A percentile compares a stretch with the other conserved stretches of the same genome.
Conservation (phyloP, 1,284 basidiomycete genomes). For the Tilletia caries region DNA sequence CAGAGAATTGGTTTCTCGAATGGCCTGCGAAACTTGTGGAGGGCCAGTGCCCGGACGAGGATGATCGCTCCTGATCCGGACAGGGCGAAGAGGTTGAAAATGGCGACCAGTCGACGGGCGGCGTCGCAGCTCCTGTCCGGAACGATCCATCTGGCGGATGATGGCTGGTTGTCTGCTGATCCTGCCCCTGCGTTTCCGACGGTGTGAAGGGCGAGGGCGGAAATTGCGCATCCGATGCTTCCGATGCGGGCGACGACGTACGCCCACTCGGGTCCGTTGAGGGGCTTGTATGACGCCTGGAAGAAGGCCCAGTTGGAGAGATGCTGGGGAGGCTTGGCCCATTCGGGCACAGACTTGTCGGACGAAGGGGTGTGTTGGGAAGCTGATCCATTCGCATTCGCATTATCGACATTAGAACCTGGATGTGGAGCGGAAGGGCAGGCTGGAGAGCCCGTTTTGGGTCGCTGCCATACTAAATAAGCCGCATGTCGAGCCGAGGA, state of each 20-base stretch:
- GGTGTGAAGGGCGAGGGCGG: background rate
- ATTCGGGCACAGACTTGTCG: background rate
- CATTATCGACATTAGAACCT: too few relatives aligned
- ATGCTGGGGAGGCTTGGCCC: background rate
- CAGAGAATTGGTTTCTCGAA: background rate
- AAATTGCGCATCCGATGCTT: background rate
- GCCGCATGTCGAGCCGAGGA: too few relatives aligned
- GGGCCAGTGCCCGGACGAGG: background rate
- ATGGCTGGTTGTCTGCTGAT: background rate
- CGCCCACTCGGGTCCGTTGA: constrained; percentile 2
- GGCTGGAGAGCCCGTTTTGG: too few relatives aligned
- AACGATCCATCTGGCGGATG: background rate
- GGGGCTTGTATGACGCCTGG: background rate
- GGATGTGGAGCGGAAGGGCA: too few relatives aligned
- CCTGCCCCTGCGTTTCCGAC: background rate
- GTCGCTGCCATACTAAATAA: too few relatives aligned
- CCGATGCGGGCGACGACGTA: background rate
- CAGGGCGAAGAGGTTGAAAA: constrained; percentile 7
- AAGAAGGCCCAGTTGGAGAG: background rate
- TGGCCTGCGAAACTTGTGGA: background rate
- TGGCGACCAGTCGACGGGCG: background rate
- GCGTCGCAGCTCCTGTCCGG: background rate
- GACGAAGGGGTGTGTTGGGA: too few relatives aligned
- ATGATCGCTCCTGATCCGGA: background rate
- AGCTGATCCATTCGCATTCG: too few relatives aligned